phyloP scores from a whole-genome alignment of 139 green algal species.

The Chlorella vulgaris region DNA sequence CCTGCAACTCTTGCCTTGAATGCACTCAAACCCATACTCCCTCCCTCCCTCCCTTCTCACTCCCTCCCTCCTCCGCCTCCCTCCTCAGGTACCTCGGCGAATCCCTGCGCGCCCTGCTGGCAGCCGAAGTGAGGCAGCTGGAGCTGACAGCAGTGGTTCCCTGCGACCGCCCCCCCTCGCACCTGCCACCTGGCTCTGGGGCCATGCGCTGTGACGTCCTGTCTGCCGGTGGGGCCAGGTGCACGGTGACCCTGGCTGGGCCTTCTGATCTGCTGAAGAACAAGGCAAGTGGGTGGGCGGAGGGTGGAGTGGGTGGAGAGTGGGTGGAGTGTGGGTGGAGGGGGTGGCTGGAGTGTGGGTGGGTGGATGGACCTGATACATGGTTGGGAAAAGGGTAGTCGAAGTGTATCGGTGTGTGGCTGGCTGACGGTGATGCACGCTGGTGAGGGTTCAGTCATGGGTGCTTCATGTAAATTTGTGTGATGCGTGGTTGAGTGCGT shows the following conservation, averaged over 20 bases:
- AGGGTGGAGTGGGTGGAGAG: background rate
- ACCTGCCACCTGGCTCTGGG: conserved; percentile 63
- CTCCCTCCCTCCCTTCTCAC: no score
- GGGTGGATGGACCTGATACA: no score
- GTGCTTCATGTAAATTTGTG: no score
- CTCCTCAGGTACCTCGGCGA: conserved; percentile 70
- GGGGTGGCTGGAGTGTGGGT: background rate
- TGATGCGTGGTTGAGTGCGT: no score
- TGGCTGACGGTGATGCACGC: no score
- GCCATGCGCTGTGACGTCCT: conserved; percentile 64
- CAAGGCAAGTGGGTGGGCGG: background rate
- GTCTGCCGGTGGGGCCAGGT: background rate
- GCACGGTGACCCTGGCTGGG: conserved; percentile 68
- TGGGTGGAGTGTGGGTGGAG: background rate
- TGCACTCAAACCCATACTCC: no score
- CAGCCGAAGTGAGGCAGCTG: conserved; percentile 57
- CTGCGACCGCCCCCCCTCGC: conserved; percentile 56
- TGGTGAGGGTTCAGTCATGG: no score
- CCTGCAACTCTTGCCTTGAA: no score
- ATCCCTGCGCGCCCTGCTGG: conserved; percentile 76
- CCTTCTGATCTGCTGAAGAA: conserved; percentile 62
- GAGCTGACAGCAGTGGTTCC: conserved; percentile 37
- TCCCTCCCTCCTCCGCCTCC: background rate
- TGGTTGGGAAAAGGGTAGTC: no score
- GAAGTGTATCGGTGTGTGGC: no score